Evolutionary conservation across 179 eudicot species (phyloP).

Genomic region (Pouteria campechiana): DNA sequence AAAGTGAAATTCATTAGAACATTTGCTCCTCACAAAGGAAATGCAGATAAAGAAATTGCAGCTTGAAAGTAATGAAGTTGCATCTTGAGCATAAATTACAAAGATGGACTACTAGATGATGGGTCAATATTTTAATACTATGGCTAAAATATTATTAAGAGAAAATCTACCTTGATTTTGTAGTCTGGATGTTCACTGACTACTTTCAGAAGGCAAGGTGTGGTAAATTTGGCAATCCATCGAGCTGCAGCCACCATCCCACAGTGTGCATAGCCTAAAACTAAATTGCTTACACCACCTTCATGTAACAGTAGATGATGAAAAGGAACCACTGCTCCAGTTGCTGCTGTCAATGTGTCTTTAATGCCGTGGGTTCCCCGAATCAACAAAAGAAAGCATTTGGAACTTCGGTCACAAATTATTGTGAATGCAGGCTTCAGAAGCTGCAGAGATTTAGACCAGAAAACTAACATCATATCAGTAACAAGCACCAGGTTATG

Average conservation of each 20-base stretch:
- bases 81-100: too few relatives aligned
- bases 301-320: slow-evolving; percentile 89
- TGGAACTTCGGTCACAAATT: slow-evolving; percentile 51
- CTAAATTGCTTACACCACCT: slow-evolving; percentile 79
- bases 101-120: too few relatives aligned
- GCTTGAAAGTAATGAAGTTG: too few relatives aligned
- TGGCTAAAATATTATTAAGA: too few relatives aligned
- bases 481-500: background rate
- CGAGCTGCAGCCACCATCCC: slow-evolving; percentile 99
- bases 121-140: too few relatives aligned
- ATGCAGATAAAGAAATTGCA: too few relatives aligned
- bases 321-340: slow-evolving; percentile 94
- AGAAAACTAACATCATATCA: background rate
- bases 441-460: slow-evolving; percentile 37
- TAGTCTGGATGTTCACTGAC: slow-evolving; percentile 56
- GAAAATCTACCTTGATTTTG: slow-evolving; percentile 42
- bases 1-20: too few relatives aligned
- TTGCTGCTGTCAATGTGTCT: slow-evolving; percentile 92
- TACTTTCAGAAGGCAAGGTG: slow-evolving; percentile 65
- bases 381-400: slow-evolving; percentile 75
- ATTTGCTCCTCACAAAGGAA: too few relatives aligned
- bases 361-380: slow-evolving; percentile 97
- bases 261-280: slow-evolving; percentile 93
- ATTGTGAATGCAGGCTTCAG: slow-evolving; percentile 96
- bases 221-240: slow-evolving; percentile 89